These are phyloP conservation scores for Xylaria arbuscula DNA, from an alignment of 2,329 filamentous ascomycete species.

Conservation along the genomic window DNA sequence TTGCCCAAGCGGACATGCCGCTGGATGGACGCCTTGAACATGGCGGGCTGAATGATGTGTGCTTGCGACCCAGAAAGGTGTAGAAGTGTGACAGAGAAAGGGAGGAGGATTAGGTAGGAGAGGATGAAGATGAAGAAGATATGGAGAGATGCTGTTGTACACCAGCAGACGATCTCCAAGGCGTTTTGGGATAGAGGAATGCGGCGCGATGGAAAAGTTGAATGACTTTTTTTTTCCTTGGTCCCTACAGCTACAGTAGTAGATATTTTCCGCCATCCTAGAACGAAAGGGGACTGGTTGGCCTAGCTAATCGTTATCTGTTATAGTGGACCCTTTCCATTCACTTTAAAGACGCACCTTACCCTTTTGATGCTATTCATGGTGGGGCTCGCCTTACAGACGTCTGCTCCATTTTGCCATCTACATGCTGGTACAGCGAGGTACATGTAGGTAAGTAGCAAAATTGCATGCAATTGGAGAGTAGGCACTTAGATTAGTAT, in stretches of 20 bases:
- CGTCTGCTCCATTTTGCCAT: too few species aligned
- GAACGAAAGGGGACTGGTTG: constrained; percentile 1
- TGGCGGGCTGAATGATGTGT: constrained; percentile 27
- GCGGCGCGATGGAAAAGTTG: constrained; percentile 20
- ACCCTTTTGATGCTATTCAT: background rate
- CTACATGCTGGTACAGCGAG: too few species aligned
- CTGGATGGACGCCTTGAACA: constrained; percentile 48
- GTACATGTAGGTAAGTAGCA: too few species aligned
- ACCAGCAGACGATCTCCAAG: constrained; percentile 16
- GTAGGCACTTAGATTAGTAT: too few species aligned
- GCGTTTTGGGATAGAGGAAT: background rate
- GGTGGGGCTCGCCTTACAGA: too few species aligned
- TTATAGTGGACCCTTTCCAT: too few species aligned
- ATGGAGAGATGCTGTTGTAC: background rate
- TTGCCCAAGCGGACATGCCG: constrained; percentile 48
- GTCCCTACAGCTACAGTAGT: too few species aligned
- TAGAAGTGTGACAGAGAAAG: background rate
- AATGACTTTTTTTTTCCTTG: constrained; percentile 36
- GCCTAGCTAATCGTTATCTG: constrained; percentile 13
- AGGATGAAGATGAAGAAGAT: background rate
- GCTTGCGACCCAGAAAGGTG: background rate
- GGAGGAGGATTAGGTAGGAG: background rate
- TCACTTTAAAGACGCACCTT: background rate
- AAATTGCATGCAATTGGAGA: too few species aligned
- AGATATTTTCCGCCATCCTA: background rate